phyloP scores from a whole-genome alignment of 2,329 filamentous ascomycete species.

The Epichloe sibirici region DNA sequence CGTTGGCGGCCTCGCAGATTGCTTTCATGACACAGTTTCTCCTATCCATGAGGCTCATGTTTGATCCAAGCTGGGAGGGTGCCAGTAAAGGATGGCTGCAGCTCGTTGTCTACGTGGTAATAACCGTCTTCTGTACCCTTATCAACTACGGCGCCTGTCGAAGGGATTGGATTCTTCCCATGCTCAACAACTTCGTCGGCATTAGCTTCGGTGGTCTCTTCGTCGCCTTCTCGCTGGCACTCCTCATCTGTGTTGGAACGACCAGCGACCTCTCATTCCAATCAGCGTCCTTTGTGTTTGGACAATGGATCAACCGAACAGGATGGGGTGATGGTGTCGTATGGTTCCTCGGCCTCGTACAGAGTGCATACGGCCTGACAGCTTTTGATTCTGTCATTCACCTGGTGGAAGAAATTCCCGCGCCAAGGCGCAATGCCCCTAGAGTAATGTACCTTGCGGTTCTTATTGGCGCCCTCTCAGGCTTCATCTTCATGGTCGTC shows the following conservation, averaged over 20 bases:
- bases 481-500: conserved; percentile 39
- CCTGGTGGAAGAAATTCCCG: conserved; percentile 44
- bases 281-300: conserved; percentile 38
- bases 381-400: conserved; percentile 48
- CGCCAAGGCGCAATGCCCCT: conserved; percentile 37
- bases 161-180: conserved; percentile 24
- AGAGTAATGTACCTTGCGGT: conserved; percentile 41
- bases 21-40: conserved; percentile 48
- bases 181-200: conserved; percentile 45
- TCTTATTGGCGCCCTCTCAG: conserved; percentile 33
- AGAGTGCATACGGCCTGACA: conserved; percentile 42
- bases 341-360: conserved; percentile 46
- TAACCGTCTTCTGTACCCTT: conserved; percentile 33
- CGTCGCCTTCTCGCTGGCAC: conserved; percentile 35
- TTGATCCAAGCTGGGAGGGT: conserved; percentile 33
- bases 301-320: conserved; percentile 29
- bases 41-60: conserved; percentile 43
- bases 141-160: conserved; percentile 41
- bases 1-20: conserved; percentile 40
- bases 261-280: conserved; percentile 33
- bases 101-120: conserved; percentile 42
- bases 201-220: conserved; percentile 40
- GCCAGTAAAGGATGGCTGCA: conserved; percentile 36
- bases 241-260: conserved; percentile 39
- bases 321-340: conserved; percentile 43